Evolutionary conservation across 192 early-diverging fungal genomes (phyloP).

Genomic region (Dissophora ornata): DNA sequence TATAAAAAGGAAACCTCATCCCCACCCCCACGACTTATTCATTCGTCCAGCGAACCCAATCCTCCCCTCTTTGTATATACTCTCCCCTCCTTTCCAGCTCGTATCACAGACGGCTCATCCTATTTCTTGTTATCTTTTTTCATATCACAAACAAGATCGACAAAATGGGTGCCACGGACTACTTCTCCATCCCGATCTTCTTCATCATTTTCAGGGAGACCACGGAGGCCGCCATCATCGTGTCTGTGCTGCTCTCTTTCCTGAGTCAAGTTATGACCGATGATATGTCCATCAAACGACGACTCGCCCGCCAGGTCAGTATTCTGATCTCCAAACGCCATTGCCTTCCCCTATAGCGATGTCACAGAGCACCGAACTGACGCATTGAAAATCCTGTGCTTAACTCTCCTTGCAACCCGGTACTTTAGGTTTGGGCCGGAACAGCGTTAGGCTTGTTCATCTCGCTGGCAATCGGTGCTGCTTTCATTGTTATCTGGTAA

Average conservation of each 20-base stretch:
- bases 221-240: slow-evolving; percentile 86
- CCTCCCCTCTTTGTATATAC: no score
- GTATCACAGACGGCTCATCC: no score
- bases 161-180: neutral
- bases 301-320: slow-evolving; percentile 22
- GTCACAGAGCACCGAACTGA: no score
- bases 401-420: no score
- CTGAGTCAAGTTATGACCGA: slow-evolving; percentile 30
- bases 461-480: slow-evolving; percentile 74
- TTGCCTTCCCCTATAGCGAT: no score
- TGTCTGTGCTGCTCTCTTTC: slow-evolving; percentile 85
- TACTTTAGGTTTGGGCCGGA: slow-evolving; percentile 87
- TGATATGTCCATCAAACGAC: slow-evolving; percentile 6
- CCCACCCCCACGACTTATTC: no score
- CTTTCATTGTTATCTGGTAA: slow-evolving; percentile 85
- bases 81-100: neutral
- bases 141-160: no score
- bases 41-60: no score
- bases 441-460: slow-evolving; percentile 71
- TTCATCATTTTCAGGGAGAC: slow-evolving; percentile 84
- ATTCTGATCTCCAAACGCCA: no score
- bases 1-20: no score
- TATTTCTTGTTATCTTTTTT: no score
- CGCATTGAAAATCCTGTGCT: neutral
- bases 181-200: slow-evolving; percentile 65